Percentiles rank a stretch among this genome's conserved stretches.
Conservation (phyloP, 2,329 filamentous ascomycete species). For the Sporothrix globosa region DNA sequence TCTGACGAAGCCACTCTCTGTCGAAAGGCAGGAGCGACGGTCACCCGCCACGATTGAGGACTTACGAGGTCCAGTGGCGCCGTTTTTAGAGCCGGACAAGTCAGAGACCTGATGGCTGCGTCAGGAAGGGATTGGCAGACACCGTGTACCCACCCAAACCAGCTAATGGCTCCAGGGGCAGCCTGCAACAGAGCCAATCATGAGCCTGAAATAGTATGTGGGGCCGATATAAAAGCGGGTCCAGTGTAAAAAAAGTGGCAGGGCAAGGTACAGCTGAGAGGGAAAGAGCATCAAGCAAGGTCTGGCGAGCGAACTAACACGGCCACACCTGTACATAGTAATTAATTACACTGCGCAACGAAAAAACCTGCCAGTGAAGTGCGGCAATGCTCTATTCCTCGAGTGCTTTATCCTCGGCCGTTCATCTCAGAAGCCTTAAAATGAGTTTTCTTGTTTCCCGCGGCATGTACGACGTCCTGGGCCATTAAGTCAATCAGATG, state of each 20-base stretch:
- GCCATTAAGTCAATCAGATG: background rate
- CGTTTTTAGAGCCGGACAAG: conserved; percentile 5
- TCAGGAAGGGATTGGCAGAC: conserved; percentile 13
- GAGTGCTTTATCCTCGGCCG: background rate
- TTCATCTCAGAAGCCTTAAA: background rate
- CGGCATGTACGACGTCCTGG: background rate
- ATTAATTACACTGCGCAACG: background rate
- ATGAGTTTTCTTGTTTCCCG: background rate
- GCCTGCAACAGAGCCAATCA: conserved; percentile 3
- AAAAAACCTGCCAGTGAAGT: conserved; percentile 16
- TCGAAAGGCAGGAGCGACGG: background rate
- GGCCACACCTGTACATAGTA: no score
- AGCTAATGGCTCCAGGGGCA: conserved; percentile 28
- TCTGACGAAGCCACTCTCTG: background rate
- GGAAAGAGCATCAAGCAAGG: background rate
- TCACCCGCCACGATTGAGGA: background rate
- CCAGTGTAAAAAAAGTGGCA: background rate
- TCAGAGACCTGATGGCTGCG: background rate
- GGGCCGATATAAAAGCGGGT: conserved; percentile 19
- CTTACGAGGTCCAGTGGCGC: conserved; percentile 24
- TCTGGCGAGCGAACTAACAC: conserved; percentile 14
- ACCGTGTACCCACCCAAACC: conserved; percentile 12
- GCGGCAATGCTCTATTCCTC: background rate
- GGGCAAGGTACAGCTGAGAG: conserved; percentile 13
- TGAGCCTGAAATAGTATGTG: background rate